Evolutionary conservation across 441 rosid genomes (phyloP).

Genomic region (Sinapis alba): DNA sequence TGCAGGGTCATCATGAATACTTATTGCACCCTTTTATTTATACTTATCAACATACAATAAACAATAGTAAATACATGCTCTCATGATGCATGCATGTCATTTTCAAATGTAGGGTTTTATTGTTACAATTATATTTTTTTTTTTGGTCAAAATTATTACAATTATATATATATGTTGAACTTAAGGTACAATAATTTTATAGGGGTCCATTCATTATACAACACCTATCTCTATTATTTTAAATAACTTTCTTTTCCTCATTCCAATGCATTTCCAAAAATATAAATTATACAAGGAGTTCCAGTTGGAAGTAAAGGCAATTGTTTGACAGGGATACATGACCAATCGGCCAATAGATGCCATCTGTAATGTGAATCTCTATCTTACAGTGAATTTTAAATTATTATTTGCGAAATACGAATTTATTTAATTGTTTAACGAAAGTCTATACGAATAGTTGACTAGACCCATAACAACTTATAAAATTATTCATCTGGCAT

Average conservation of each 20-base stretch:
- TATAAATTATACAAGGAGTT: neutral
- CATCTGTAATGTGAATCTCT: neutral
- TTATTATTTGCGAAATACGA: too few relatives aligned
- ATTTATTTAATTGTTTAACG: neutral
- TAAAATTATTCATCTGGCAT: neutral
- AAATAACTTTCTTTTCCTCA: neutral
- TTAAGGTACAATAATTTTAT: neutral
- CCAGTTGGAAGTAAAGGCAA: neutral
- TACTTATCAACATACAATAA: neutral
- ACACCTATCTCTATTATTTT: neutral
- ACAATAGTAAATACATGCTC: neutral
- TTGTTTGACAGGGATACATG: neutral
- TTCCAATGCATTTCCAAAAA: neutral
- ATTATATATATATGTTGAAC: neutral
- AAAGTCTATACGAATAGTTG: neutral
- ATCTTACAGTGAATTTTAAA: neutral
- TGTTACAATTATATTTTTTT: neutral
- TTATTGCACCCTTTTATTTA: slow-evolving; percentile 7
- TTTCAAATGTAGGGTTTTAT: neutral
- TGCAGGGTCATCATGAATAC: neutral
- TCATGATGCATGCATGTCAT: neutral
- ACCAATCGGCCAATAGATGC: neutral
- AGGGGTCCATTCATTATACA: neutral
- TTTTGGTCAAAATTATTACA: too few relatives aligned
- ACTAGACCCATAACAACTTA: neutral